These are phyloP conservation scores for Kodamaea plutei DNA, from an alignment of 1,139 yeast genomes.

Conservation along the genomic window DNA sequence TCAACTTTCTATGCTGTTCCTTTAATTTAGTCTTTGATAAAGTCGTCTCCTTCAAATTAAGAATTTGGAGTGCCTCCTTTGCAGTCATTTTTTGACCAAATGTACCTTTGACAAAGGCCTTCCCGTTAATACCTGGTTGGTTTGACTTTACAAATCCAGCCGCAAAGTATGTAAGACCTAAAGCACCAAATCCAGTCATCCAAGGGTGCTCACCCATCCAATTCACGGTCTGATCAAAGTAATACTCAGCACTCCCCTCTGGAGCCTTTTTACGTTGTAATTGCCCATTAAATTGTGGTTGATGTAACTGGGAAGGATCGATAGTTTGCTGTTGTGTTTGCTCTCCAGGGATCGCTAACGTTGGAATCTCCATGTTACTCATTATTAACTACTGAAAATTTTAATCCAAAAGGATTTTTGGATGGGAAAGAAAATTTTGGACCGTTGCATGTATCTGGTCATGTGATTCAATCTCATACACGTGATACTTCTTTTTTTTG, in stretches of 20 bases:
- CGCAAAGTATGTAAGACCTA: slow-evolving; percentile 58
- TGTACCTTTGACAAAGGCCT: slow-evolving; percentile 77
- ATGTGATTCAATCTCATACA: not conserved
- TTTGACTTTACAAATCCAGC: slow-evolving; percentile 69
- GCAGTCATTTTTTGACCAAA: slow-evolving; percentile 88
- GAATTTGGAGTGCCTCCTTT: slow-evolving; percentile 84
- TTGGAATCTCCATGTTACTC: slow-evolving; percentile 47
- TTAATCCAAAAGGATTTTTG: not conserved
- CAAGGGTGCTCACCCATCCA: slow-evolving; percentile 78
- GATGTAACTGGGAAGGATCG: slow-evolving; percentile 14
- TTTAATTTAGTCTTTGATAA: slow-evolving; percentile 75
- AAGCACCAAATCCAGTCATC: slow-evolving; percentile 65
- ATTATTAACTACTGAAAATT: slow-evolving; percentile 1
- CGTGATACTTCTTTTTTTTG: slow-evolving; percentile 8
- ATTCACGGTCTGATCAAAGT: slow-evolving; percentile 60
- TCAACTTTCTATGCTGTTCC: slow-evolving; percentile 81
- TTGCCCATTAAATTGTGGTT: slow-evolving; percentile 35
- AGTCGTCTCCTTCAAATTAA: slow-evolving; percentile 77
- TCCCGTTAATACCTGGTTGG: slow-evolving; percentile 70
- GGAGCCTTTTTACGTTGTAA: slow-evolving; percentile 40
- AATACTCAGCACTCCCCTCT: slow-evolving; percentile 56
- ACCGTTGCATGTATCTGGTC: too few species aligned
- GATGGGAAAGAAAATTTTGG: too few species aligned
- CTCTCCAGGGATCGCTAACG: slow-evolving; percentile 59
- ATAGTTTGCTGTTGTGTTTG: slow-evolving; percentile 16